Evolutionary conservation across 805 yeast genomes (phyloP).

Genomic region (Tetrapisispora phaffii): DNA sequence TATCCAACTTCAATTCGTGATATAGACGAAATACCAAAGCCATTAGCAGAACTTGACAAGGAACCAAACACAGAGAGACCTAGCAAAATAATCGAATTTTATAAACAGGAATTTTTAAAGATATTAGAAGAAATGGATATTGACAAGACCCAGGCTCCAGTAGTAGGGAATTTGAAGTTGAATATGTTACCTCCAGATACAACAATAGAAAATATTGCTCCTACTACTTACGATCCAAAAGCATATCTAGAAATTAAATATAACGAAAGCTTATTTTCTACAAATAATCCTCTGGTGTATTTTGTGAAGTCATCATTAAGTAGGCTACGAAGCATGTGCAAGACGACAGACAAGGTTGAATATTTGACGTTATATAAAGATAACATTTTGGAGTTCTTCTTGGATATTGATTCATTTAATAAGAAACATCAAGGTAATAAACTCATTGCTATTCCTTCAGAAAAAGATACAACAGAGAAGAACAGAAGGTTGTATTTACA

Average conservation of each 20-base stretch:
- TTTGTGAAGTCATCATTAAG: constrained; percentile 42
- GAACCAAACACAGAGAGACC: background rate
- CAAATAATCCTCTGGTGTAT: constrained; percentile 31
- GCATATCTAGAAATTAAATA: constrained; percentile 27
- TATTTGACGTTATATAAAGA: constrained; percentile 11
- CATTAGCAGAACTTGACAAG: background rate
- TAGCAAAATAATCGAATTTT: background rate
- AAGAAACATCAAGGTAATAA: constrained; percentile 28
- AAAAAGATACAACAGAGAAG: constrained; percentile 15
- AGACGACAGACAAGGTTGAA: constrained; percentile 10
- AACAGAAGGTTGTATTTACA: constrained; percentile 13
- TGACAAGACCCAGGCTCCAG: background rate
- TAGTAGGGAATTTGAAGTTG: background rate
- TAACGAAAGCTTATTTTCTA: constrained; percentile 29
- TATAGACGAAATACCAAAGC: constrained; percentile 3
- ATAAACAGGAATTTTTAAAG: background rate
- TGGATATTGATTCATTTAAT: constrained; percentile 35
- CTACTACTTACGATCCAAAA: constrained; percentile 11
- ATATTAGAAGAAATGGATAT: background rate
- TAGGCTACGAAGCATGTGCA: constrained; percentile 37
- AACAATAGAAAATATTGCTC: background rate
- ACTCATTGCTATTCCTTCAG: constrained; percentile 14
- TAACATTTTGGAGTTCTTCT: constrained; percentile 25
- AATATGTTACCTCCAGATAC: constrained; percentile 7
- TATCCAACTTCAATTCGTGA: constrained; percentile 8